These are phyloP conservation scores for Phytophthora podocarpi DNA, from an alignment of 352 stramenopile genomes.

Conservation along the genomic window DNA sequence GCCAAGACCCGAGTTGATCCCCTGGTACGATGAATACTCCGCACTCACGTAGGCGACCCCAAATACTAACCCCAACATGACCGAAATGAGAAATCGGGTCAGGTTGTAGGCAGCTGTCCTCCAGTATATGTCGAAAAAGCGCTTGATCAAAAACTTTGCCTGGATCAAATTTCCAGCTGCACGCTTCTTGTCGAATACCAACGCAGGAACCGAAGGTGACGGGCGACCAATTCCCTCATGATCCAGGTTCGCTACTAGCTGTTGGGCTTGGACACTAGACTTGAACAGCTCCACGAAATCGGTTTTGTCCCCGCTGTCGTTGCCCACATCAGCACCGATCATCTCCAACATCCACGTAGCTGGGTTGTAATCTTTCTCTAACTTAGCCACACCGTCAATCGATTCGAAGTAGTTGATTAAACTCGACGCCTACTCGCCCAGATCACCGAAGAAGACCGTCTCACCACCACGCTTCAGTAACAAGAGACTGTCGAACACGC, in stretches of 20 bases:
- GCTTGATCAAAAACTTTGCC: conserved; percentile 48
- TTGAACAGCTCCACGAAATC: conserved; percentile 42
- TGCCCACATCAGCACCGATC: conserved; percentile 53
- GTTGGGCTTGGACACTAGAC: conserved; percentile 27
- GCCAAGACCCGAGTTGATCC: conserved; percentile 54
- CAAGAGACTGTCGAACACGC: conserved; percentile 79
- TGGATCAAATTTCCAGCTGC: conserved; percentile 26
- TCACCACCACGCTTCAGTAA: conserved; percentile 61
- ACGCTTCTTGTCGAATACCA: conserved; percentile 44
- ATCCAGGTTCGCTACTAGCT: conserved; percentile 38
- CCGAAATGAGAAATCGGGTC: conserved; percentile 58
- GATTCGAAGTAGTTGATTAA: conserved; percentile 56
- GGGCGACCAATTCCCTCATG: conserved; percentile 35
- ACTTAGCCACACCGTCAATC: conserved; percentile 43
- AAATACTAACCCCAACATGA: conserved; percentile 75
- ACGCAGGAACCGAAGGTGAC: conserved; percentile 29
- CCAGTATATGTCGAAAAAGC: conserved; percentile 79
- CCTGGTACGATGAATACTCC: conserved; percentile 43
- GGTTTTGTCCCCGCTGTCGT: conserved; percentile 1
- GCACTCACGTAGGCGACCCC: conserved; percentile 63
- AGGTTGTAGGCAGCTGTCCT: conserved; percentile 45
- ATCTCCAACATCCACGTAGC: conserved; percentile 87
- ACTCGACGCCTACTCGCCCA: conserved; percentile 40
- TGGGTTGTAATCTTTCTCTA: conserved; percentile 76
- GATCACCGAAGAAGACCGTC: conserved; percentile 61